Evolutionary conservation across 78 protist species (phyloP).

Genomic region (Dictyostelium intermedium): DNA sequence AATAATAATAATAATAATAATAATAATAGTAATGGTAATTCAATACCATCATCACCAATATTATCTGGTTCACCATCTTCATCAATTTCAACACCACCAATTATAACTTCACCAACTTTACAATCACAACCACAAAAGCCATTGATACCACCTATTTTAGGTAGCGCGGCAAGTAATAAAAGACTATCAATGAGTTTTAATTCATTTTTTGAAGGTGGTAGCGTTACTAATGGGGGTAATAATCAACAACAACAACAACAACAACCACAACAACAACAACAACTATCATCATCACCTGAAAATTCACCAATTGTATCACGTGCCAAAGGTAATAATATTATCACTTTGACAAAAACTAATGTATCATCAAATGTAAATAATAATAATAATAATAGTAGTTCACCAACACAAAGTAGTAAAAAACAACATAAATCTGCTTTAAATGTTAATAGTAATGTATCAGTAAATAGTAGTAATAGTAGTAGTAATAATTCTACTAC

Average conservation of each 20-base stretch:
- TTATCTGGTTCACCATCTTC: neutral
- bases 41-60: neutral
- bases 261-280: neutral
- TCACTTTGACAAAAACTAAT: neutral
- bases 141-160: neutral
- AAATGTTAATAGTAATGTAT: neutral
- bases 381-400: constrained; percentile 13
- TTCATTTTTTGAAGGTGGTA: neutral
- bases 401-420: constrained; percentile 14
- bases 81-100: constrained; percentile 6
- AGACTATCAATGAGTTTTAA: neutral
- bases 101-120: neutral
- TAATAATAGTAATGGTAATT: neutral
- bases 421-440: neutral
- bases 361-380: neutral
- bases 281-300: neutral
- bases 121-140: neutral
- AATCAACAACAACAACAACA: neutral
- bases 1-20: constrained; percentile 1
- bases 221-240: too few relatives aligned
- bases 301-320: neutral
- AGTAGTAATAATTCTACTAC: neutral
- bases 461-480: neutral
- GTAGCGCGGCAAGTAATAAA: neutral
- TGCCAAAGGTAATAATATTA: neutral